A percentile compares a stretch with the other conserved stretches of the same genome.
Conservation (phyloP, 257 asterid species). For the Solanum paucissectum region DNA sequence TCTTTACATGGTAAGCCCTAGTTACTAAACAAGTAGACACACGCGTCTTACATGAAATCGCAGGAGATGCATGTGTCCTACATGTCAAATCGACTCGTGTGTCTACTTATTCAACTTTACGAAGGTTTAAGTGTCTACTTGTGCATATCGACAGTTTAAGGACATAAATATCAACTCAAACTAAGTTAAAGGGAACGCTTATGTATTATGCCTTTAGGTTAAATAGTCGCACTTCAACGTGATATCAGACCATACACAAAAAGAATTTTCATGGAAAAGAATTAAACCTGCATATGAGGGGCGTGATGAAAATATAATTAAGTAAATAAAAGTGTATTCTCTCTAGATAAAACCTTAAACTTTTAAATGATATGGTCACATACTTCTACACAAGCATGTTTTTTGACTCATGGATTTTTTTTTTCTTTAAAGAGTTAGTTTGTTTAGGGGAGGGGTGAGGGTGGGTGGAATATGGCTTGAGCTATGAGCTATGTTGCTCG, state of each 20-base stretch:
- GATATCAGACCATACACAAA: not conserved
- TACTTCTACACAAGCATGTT: not conserved
- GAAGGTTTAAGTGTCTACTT: too few relatives aligned
- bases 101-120: too few relatives aligned
- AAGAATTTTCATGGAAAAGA: not conserved
- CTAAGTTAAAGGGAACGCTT: not conserved
- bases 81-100: too few relatives aligned
- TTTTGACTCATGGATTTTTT: not conserved
- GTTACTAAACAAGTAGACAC: not conserved
- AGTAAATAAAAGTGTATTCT: not conserved
- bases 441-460: too few relatives aligned
- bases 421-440: not conserved
- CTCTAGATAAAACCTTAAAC: not conserved
- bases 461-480: not conserved
- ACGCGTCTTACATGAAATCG: not conserved
- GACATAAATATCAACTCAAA: too few relatives aligned
- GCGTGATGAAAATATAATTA: not conserved
- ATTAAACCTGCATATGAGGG: too few relatives aligned
- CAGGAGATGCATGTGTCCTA: too few relatives aligned
- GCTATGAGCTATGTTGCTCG: too few relatives aligned
- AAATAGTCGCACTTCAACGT: not conserved
- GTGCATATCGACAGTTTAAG: too few relatives aligned
- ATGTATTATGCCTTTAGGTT: not conserved
- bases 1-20: slow-evolving; percentile 75
- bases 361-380: not conserved